phyloP scores from a whole-genome alignment of 257 asterid species.

The Cynanchum wilfordii region DNA sequence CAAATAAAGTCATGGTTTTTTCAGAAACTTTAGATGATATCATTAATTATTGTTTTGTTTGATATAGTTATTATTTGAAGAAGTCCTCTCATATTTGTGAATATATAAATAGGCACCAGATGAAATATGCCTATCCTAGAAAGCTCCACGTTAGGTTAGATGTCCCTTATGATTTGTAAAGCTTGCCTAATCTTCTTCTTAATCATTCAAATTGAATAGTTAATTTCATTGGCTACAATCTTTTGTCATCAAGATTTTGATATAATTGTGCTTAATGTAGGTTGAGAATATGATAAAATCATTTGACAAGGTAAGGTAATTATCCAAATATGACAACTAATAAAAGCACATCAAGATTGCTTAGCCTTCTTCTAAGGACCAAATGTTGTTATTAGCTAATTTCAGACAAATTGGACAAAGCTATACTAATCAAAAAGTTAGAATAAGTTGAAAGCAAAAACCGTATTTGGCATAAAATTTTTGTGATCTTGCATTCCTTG shows the following conservation, averaged over 20 bases:
- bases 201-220: neutral
- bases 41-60: neutral
- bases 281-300: neutral
- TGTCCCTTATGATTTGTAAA: slow-evolving; percentile 9
- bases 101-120: neutral
- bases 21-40: neutral
- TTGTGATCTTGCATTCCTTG: neutral
- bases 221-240: neutral
- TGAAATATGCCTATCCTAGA: slow-evolving; percentile 14
- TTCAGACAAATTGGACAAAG: neutral
- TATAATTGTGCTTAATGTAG: neutral
- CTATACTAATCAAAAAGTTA: neutral
- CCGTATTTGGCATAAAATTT: neutral
- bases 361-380: neutral
- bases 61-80: neutral
- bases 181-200: neutral
- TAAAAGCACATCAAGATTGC: neutral
- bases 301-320: neutral
- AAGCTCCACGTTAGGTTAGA: slow-evolving; percentile 18
- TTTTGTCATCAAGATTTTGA: neutral
- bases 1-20: too few species aligned
- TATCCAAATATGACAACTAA: neutral
- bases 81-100: neutral
- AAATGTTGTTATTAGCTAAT: neutral
- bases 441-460: neutral